Conservation (phyloP, 495 filamentous ascomycete genomes). For the Thermothielavioides terrestris region DNA sequence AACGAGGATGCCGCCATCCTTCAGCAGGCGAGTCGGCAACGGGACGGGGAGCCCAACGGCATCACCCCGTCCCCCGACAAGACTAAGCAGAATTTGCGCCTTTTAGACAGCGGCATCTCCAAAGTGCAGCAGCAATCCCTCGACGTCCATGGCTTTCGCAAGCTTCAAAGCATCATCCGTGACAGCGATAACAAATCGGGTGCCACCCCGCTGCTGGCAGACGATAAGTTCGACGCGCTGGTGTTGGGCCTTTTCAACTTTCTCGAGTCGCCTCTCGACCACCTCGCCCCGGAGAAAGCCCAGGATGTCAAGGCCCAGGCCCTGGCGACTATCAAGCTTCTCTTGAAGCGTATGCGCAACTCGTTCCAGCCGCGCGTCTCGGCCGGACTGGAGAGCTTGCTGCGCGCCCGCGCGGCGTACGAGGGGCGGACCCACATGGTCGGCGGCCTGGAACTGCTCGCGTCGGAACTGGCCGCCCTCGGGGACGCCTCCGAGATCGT, state of each 20-base stretch:
- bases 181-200: slow-evolving; percentile 46
- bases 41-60: slow-evolving; percentile 14
- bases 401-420: slow-evolving; percentile 56
- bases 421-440: slow-evolving; percentile 46
- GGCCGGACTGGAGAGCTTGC: slow-evolving; percentile 55
- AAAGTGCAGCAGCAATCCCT: slow-evolving; percentile 62
- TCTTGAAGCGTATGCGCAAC: slow-evolving; percentile 58
- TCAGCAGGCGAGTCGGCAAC: slow-evolving; percentile 9
- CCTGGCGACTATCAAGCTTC: slow-evolving; percentile 66
- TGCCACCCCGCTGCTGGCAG: slow-evolving; percentile 24
- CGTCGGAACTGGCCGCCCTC: slow-evolving; percentile 42
- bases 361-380: slow-evolving; percentile 58
- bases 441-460: slow-evolving; percentile 45
- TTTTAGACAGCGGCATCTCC: slow-evolving; percentile 69
- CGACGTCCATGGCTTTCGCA: slow-evolving; percentile 82
- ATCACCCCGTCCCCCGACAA: slow-evolving; percentile 39
- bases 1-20: slow-evolving; percentile 45
- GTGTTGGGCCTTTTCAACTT: slow-evolving; percentile 66
- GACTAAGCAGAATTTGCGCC: slow-evolving; percentile 40
- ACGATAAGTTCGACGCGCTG: slow-evolving; percentile 64
- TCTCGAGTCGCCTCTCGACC: slow-evolving; percentile 48
- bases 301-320: slow-evolving; percentile 78
- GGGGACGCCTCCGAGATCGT: slow-evolving; percentile 43
- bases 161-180: slow-evolving; percentile 72
- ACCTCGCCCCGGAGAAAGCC: slow-evolving; percentile 44